Base-by-base conservation (phyloP, 2,329 filamentous ascomycete species). In the Incumbomyces lentus region DNA sequence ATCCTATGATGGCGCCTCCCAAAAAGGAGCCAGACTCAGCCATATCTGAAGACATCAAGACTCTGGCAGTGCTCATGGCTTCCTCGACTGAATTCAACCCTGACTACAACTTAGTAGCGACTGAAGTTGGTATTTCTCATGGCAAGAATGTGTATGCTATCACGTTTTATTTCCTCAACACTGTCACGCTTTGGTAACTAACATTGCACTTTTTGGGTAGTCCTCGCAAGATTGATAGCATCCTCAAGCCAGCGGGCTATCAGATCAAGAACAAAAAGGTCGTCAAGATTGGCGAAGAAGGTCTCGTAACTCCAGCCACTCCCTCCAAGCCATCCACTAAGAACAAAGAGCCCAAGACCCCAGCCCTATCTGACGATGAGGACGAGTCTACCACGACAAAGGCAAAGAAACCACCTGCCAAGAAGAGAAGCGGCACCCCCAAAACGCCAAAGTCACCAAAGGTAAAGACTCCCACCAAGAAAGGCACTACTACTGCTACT, bases 151-250 rank as follows among this genome's bases (percentile, higher is more conserved):
- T 46, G 44, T 46, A 46, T 18, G 36, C 14, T 19, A 16, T 5
- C 42, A 26, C 12, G 12, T 19, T 18, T 40, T 16, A 40, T 18
- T 26, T 18, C 18, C 16, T 18, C 16, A n/a, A 6, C 13, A 22
- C 3, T 31, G 32, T n/a, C 6, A 46, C 40, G 6, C 16, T 26
- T 10, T 18, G 16, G 5, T 11, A 18, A 8, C 22, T 26, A 8
- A 26, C 22, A 8, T 26, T 26, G 4, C 22, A 26, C 22, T 8
- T 26, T 26, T 5, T 26, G 5, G n/a, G 8, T 26, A 46, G 44
- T n/a, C 36, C 44, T 46, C 44, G 44, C 26, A 46, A 40, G 26
- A 46, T 46, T 11, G 33, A 46, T 14, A 17, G 35, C 13, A 40
- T 46, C 29, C 35, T 46, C 26, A 46, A 17, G 12, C 36, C 35